Evolutionary conservation across 768 basidiomycete species (phyloP).

Genomic region (Pleurotus salmoneostramineus): DNA sequence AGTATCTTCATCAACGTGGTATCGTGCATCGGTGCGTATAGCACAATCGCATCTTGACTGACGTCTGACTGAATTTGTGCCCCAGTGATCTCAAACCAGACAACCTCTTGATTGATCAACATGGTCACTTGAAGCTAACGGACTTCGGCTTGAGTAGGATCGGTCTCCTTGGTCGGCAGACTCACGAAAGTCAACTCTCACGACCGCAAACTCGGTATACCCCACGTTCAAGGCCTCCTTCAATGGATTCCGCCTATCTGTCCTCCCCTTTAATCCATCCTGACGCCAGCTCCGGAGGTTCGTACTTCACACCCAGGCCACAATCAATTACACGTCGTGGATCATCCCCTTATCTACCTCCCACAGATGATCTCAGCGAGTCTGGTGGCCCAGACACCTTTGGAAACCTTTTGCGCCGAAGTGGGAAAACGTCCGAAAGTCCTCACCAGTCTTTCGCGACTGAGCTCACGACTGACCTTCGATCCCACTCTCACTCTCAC

Average conservation of each 20-base stretch:
- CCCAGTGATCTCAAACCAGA: constrained; percentile 94
- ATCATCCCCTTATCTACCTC: constrained; percentile 62
- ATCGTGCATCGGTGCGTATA: constrained; percentile 99
- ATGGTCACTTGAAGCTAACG: constrained; percentile 96
- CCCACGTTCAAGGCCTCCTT: constrained; percentile 77
- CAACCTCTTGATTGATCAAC: constrained; percentile 94
- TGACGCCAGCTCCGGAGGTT: constrained; percentile 58
- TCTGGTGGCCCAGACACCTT: constrained; percentile 81
- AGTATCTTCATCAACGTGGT: constrained; percentile 93
- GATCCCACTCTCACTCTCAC: constrained; percentile 54
- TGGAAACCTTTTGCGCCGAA: constrained; percentile 48
- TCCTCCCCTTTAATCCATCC: constrained; percentile 69
- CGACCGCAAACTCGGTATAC: constrained; percentile 49
- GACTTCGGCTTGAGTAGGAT: constrained; percentile 97
- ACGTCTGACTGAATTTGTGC: constrained; percentile 7
- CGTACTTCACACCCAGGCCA: constrained; percentile 76
- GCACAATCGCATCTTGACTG: too few species aligned
- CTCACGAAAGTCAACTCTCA: constrained; percentile 56
- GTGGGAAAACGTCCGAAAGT: constrained; percentile 57
- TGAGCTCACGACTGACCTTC: constrained; percentile 77
- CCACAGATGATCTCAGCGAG: constrained; percentile 82
- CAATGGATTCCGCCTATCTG: constrained; percentile 75
- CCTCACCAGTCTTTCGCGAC: constrained; percentile 85
- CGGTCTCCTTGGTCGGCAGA: constrained; percentile 97
- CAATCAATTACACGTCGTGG: constrained; percentile 54